These are phyloP conservation scores for Fraxinus sp. DNA, from an alignment of 305 asterid species.

Conservation along the genomic window DNA sequence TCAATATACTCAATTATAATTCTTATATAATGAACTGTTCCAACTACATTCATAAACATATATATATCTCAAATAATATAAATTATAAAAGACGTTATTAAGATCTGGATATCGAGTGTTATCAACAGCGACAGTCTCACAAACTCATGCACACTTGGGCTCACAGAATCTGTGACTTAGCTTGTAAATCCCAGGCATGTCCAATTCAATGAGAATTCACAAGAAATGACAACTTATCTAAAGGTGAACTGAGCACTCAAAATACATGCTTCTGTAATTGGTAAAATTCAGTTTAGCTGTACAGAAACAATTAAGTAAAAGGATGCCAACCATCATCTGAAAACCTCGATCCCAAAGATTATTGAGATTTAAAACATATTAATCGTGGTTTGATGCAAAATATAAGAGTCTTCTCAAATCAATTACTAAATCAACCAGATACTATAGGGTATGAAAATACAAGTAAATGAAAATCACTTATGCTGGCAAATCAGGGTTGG, in stretches of 20 bases:
- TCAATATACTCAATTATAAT: neutral
- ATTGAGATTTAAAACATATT: neutral
- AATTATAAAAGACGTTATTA: neutral
- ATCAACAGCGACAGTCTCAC: neutral
- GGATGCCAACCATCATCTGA: neutral
- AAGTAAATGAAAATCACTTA: constrained; percentile 8
- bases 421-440: neutral
- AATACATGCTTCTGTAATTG: neutral
- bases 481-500: constrained; percentile 16
- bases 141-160: neutral
- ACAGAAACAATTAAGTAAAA: neutral
- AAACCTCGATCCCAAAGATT: neutral
- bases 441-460: neutral
- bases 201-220: neutral
- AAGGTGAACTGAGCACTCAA: neutral
- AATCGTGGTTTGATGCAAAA: neutral
- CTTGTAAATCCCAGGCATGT: neutral
- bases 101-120: neutral
- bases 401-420: neutral
- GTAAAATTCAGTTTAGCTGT: neutral
- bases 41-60: neutral
- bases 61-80: neutral
- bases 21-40: neutral
- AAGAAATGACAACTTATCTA: neutral
- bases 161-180: neutral